Evolutionary conservation across 1,284 basidiomycete genomes (phyloP), one percentile per base, ranked within the genome.

Genomic region (Termitomyces sp.): DNA sequence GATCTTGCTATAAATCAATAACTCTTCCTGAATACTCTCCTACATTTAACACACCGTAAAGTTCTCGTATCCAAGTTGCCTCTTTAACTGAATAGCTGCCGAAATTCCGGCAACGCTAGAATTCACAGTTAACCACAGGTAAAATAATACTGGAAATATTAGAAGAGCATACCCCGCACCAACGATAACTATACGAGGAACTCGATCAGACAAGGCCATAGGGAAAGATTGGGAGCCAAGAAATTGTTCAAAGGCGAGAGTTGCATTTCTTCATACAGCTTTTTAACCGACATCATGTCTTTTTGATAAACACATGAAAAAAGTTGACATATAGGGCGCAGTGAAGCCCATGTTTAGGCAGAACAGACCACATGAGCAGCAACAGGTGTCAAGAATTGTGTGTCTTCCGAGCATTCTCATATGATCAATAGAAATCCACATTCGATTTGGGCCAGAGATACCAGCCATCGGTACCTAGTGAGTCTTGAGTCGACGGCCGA

Each of bases 81-180:
- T 70, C 60, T 75, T 76, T 50, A 82, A 59, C 3, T 68, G 69
- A 48, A 81, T 75, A 14, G 75, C 78, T 6, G 73, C 67, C 16
- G 75, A 68, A 41, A 82, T 74, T 5, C 78, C 78, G 3, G 70
- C 72, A 48, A 78, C 54, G 1, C 71, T 71, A 49, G 13, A 53
- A 41, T 19, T 11, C n/a, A 8, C 14, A 35, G 9, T 30, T 6
- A 13, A 45, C 19, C 6, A 21, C 8, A 34, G 3, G 21, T 46
- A 8, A 30, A 30, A 4, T 26, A 49, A 33, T 8, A 26, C 13
- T 13, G 44, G 19, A 43, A 34, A 33, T 64, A 68, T 44, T 46
- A 10, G 41, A 19, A 40, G 16, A 16, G 64, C 71, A 53, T 60
- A 79, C 78, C 78, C 78, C 41, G 75, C 77, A 42, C 79, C 79